Percentiles rank a stretch among this genome's conserved stretches.
Evolutionary conservation across 768 basidiomycete species (phyloP).

Genomic region (Hypholoma sublateritium): DNA sequence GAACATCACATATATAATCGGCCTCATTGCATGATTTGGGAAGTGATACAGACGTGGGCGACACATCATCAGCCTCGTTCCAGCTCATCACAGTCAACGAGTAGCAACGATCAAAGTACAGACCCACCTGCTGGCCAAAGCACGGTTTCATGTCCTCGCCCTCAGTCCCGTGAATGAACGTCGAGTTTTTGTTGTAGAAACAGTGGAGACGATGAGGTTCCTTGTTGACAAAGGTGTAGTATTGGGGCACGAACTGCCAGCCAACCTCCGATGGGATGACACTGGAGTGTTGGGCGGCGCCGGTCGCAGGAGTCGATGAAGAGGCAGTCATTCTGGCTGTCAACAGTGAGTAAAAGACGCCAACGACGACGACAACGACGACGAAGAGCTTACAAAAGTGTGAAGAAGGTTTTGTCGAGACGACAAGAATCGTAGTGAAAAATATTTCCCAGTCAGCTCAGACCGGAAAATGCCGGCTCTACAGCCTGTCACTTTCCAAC

Average conservation of each 20-base stretch:
- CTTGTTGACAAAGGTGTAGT: conserved; percentile 99
- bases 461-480: conserved; percentile 25
- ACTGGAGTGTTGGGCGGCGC: conserved; percentile 46
- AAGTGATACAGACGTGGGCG: background rate
- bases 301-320: conserved; percentile 30
- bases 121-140: conserved; percentile 86
- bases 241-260: conserved; percentile 99
- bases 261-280: conserved; percentile 94
- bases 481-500: background rate
- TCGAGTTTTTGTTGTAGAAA: conserved; percentile 98
- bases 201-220: conserved; percentile 95
- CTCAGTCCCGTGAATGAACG: conserved; percentile 96
- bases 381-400: conserved; percentile 12
- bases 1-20: too few relatives aligned
- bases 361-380: too few relatives aligned
- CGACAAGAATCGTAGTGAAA: conserved; percentile 30
- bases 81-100: conserved; percentile 5
- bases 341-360: background rate
- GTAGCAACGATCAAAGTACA: background rate
- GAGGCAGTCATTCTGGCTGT: conserved; percentile 37
- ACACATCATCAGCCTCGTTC: background rate
- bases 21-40: background rate
- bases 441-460: conserved; percentile 23
- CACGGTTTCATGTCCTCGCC: conserved; percentile 91
- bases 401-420: conserved; percentile 27